Evolutionary conservation across 2,329 filamentous ascomycete species (phyloP), one percentile per base, ranked within the genome.

Genomic region (Hypoxylon sp.): DNA sequence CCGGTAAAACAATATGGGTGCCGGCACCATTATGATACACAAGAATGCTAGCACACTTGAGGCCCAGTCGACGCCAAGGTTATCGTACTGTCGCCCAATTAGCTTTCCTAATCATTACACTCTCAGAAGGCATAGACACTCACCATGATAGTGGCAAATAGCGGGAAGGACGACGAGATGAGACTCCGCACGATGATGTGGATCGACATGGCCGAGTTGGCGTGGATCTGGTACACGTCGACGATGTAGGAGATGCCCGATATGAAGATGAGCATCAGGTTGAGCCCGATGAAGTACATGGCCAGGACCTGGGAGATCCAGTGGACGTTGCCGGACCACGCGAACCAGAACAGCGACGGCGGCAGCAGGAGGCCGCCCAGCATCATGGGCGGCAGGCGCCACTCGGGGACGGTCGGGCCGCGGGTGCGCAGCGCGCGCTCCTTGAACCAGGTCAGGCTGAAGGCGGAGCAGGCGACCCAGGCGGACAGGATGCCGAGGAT

Each of bases 281-380:
- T 56, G 1, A 60, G 42, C 5, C 66, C 66, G 26, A 64, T 58
- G 41, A 65, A 60, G 35, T 55, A 63, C 11, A 56, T 55, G 15
- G 64, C 62, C 17, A 67, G 48, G 4, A 66, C 54, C 43, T 66
- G 58, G 29, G 55, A 46, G 1, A 52, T 48, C 31, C 62, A 54
- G 13, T 64, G 55, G 11, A 53, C 57, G 18, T 63, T 70, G 9
- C 69, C 72, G 0, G 80, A 81, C 80, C 79, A 83, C 0, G 76
- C 79, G 57, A 83, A 83, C 79, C 78, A 81, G 61, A 83, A 81
- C 20, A 84, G 69, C 1, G 79, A 78, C 7, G 74, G 70, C 1
- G 79, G 76, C 1, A 79, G 69, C 3, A 82, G 62, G 1, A 78
- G 53, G 4, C 75, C 69, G 4, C 76, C 79, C 1, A 79, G 62